Evolutionary conservation across 176 grass and related monocot species (phyloP).

Genomic region (Dendrocalamus sinicus): DNA sequence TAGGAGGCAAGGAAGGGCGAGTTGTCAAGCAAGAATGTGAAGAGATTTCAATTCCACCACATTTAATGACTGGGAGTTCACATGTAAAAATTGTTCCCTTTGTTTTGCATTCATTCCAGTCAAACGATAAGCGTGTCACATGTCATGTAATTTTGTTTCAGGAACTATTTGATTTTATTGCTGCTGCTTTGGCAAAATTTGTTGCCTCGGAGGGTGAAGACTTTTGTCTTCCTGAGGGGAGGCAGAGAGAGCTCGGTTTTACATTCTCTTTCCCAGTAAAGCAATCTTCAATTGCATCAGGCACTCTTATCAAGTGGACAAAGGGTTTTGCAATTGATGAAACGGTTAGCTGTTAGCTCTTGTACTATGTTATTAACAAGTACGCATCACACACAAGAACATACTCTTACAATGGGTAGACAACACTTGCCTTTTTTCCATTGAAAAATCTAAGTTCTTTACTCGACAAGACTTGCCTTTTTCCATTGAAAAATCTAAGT

Average conservation of each 20-base stretch:
- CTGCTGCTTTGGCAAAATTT: conserved; percentile 68
- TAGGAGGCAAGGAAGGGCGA: conserved; percentile 68
- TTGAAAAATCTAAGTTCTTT: not conserved
- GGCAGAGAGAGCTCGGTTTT: conserved; percentile 78
- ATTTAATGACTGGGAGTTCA: conserved; percentile 71
- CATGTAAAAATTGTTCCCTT: conserved; percentile 42
- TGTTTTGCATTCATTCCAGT: not conserved
- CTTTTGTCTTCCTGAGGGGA: conserved; percentile 68
- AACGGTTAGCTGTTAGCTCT: conserved; percentile 47
- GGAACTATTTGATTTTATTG: conserved; percentile 89
- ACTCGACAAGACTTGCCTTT: not conserved
- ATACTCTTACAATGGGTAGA: not conserved
- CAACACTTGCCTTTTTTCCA: not conserved
- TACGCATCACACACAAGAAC: not conserved
- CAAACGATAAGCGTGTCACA: not conserved
- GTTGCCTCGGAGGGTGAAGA: conserved; percentile 71
- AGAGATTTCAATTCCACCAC: conserved; percentile 71
- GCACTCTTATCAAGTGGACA: conserved; percentile 90
- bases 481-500: not conserved
- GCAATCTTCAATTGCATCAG: conserved; percentile 70
- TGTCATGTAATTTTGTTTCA: conserved; percentile 41
- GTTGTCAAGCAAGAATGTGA: conserved; percentile 69
- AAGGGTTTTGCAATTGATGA: conserved; percentile 82
- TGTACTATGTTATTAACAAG: not conserved
- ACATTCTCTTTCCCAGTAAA: conserved; percentile 93